Percentiles rank a stretch among this genome's conserved stretches.
These are phyloP conservation scores for Rhizoctonia solani DNA, from an alignment of 1,284 basidiomycete genomes.

Conservation along the genomic window DNA sequence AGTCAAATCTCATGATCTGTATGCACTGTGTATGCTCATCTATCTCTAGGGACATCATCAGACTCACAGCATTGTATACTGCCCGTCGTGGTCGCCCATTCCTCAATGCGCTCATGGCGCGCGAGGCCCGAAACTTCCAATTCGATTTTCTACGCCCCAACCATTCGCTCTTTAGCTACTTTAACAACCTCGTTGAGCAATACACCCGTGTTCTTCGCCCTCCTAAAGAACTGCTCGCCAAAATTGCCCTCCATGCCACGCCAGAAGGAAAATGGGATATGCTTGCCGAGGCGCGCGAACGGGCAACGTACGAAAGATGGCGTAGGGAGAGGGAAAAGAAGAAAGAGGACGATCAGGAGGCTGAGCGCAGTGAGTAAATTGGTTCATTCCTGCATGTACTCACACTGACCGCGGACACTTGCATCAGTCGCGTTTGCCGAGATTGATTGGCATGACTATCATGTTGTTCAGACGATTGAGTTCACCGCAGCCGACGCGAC, in stretches of 20 bases:
- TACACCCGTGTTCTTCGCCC: slow-evolving; percentile 92
- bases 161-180: slow-evolving; percentile 95
- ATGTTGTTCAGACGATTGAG: slow-evolving; percentile 97
- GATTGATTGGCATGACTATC: slow-evolving; percentile 99
- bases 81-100: slow-evolving; percentile 90
- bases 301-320: slow-evolving; percentile 88
- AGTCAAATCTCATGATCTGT: slow-evolving; percentile 46
- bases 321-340: slow-evolving; percentile 85
- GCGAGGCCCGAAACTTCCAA: slow-evolving; percentile 94
- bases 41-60: slow-evolving; percentile 75
- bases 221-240: slow-evolving; percentile 70
- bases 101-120: slow-evolving; percentile 80
- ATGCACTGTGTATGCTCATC: slow-evolving; percentile 38
- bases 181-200: slow-evolving; percentile 96
- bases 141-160: slow-evolving; percentile 97
- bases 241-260: slow-evolving; percentile 62
- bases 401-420: slow-evolving; percentile 30
- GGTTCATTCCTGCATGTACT: too few relatives aligned
- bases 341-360: slow-evolving; percentile 86
- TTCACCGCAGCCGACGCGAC: slow-evolving; percentile 92
- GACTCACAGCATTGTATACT: slow-evolving; percentile 94
- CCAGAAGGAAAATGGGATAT: slow-evolving; percentile 69
- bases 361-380: slow-evolving; percentile 68
- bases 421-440: slow-evolving; percentile 83
- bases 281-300: slow-evolving; percentile 73